These are phyloP conservation scores for Amaranthus hypochondriacus DNA, from an alignment of 148 eudicot species.

Conservation along the genomic window DNA sequence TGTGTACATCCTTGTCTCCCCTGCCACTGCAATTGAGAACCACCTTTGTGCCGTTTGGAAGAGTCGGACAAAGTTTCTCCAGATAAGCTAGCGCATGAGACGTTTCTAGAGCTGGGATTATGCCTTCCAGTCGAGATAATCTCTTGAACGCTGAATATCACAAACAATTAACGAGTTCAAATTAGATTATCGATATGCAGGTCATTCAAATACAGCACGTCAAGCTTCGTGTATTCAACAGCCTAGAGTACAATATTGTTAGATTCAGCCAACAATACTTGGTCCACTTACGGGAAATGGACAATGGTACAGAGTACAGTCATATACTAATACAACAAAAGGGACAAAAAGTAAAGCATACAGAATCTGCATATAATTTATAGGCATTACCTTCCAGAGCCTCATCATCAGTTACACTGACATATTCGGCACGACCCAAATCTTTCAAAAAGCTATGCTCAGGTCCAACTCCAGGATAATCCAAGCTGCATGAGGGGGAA, in stretches of 20 bases:
- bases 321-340: neutral
- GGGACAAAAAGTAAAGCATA: neutral
- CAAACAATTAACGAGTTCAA: too few species aligned
- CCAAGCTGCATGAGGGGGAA: conserved; percentile 43
- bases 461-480: conserved; percentile 99
- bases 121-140: conserved; percentile 83
- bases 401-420: conserved; percentile 81
- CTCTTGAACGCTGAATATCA: conserved; percentile 74
- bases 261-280: too few species aligned
- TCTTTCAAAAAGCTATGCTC: conserved; percentile 96
- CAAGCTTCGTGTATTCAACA: too few species aligned
- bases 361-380: neutral
- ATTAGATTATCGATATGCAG: too few species aligned
- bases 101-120: conserved; percentile 96
- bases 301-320: too few species aligned
- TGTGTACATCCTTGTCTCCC: conserved; percentile 94
- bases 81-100: conserved; percentile 89
- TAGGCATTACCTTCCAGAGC: conserved; percentile 71
- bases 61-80: conserved; percentile 85
- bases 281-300: too few species aligned
- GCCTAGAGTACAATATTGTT: too few species aligned
- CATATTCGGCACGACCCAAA: conserved; percentile 88
- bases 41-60: conserved; percentile 68
- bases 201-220: too few species aligned
- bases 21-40: conserved; percentile 95